These are phyloP conservation scores for Ascochyta clinopodiicola DNA, from an alignment of 2,329 filamentous ascomycete genomes.

Conservation along the genomic window DNA sequence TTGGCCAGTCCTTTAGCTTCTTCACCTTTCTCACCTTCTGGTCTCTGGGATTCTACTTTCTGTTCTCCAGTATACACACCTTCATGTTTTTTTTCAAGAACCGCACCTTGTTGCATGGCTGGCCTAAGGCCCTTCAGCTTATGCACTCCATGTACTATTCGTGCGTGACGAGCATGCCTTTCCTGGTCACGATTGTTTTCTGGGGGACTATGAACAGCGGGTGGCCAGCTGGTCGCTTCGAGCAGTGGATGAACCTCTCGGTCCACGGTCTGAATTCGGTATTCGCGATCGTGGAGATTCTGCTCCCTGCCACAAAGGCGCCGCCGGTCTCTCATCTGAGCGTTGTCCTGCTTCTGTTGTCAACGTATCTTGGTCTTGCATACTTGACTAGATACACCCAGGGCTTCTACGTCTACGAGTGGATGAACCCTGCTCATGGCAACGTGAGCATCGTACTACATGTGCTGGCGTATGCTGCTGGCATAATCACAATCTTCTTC, in stretches of 20 bases:
- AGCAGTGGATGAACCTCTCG: constrained; percentile 66
- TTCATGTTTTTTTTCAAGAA: constrained; percentile 60
- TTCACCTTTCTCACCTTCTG: constrained; percentile 83
- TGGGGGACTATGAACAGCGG: constrained; percentile 47
- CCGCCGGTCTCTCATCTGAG: constrained; percentile 68
- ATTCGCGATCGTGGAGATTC: constrained; percentile 76
- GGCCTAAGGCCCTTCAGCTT: constrained; percentile 42
- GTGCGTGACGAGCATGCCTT: constrained; percentile 47
- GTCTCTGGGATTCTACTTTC: constrained; percentile 79
- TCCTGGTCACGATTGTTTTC: constrained; percentile 50
- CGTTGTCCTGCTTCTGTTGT: constrained; percentile 70
- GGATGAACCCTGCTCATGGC: constrained; percentile 38
- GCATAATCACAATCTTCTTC: constrained; percentile 28
- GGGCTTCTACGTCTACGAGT: constrained; percentile 76
- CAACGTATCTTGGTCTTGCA: constrained; percentile 73
- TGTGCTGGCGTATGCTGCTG: constrained; percentile 31
- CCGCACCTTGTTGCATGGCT: constrained; percentile 41
- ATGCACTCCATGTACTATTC: constrained; percentile 47
- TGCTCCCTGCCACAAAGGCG: constrained; percentile 68
- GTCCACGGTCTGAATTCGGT: constrained; percentile 76
- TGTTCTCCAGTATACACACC: constrained; percentile 71
- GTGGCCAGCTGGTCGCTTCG: constrained; percentile 51
- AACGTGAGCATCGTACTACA: constrained; percentile 29
- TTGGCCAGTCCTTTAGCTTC: constrained; percentile 71
- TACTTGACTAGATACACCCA: constrained; percentile 73